Conservation (phyloP, 2,329 filamentous ascomycete species). For the Fusarium protoensiforme region DNA sequence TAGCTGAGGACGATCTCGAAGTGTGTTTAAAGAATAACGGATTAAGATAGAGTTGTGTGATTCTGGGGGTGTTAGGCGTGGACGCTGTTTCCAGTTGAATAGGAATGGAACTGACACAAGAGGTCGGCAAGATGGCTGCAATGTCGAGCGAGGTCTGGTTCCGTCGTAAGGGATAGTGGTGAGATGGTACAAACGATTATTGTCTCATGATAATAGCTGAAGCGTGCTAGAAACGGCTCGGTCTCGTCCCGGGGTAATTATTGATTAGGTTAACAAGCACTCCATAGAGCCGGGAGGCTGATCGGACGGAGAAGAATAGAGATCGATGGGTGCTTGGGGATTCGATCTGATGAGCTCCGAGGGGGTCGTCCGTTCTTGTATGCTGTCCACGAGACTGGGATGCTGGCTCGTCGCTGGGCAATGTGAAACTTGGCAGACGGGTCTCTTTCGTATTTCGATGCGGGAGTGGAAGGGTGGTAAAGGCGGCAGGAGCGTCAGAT, state of each 20-base stretch:
- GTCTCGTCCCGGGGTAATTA: constrained; percentile 38
- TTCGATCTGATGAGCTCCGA: constrained; percentile 18
- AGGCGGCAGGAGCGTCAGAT: constrained; percentile 30
- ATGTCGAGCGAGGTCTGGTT: constrained; percentile 14
- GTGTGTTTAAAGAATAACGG: neutral
- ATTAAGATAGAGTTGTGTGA: constrained; percentile 10
- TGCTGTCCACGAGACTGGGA: constrained; percentile 26
- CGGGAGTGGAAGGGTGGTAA: constrained; percentile 19
- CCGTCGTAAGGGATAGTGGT: constrained; percentile 18
- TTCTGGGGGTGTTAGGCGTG: constrained; percentile 12
- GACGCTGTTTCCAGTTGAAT: neutral
- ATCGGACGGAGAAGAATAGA: constrained; percentile 12
- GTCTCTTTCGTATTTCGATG: constrained; percentile 30
- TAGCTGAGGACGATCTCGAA: constrained; percentile 7
- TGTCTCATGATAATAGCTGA: constrained; percentile 26
- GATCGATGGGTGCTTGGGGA: constrained; percentile 25
- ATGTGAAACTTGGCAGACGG: constrained; percentile 28
- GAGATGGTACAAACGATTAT: constrained; percentile 27
- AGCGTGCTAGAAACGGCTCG: constrained; percentile 18
- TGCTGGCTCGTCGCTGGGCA: constrained; percentile 22
- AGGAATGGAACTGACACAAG: constrained; percentile 4
- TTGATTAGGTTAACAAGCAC: constrained; percentile 32
- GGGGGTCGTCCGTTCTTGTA: constrained; percentile 36
- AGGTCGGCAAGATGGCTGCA: constrained; percentile 24
- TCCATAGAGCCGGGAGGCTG: constrained; percentile 11